Evolutionary conservation across 257 asterid species (phyloP).

Genomic region (Solanum lignicaule): DNA sequence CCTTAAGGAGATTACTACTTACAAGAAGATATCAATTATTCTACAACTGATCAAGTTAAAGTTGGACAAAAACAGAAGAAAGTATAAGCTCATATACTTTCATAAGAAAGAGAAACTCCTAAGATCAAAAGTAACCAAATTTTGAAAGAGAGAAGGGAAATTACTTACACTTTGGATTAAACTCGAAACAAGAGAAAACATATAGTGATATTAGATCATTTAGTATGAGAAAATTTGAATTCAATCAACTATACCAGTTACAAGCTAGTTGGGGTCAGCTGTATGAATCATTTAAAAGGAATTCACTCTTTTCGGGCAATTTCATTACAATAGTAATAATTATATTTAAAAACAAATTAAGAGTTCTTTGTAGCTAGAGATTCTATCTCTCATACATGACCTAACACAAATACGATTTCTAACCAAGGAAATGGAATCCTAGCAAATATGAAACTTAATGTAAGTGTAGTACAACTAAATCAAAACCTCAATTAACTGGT

Average conservation of each 20-base stretch:
- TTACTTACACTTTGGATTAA: not conserved
- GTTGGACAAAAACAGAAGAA: not conserved
- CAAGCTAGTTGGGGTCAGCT: not conserved
- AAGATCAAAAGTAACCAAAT: not conserved
- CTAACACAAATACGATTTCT: not conserved
- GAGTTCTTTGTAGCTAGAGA: not conserved
- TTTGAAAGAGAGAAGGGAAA: not conserved
- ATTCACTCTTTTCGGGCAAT: not conserved
- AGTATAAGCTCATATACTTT: not conserved
- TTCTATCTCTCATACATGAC: not conserved
- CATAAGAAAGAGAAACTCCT: not conserved
- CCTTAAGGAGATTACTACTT: not conserved
- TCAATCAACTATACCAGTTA: not conserved
- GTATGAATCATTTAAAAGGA: not conserved
- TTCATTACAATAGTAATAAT: not conserved
- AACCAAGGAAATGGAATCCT: not conserved
- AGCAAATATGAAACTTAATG: not conserved
- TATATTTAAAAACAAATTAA: not conserved
- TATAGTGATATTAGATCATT: not conserved
- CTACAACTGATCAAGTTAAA: not conserved
- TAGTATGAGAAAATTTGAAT: not conserved
- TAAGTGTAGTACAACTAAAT: not conserved
- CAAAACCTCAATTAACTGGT: not conserved
- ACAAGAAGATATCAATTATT: not conserved
- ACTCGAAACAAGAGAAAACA: not conserved